Conservation (phyloP, 495 filamentous ascomycete genomes). For the Bacidia rubella region DNA sequence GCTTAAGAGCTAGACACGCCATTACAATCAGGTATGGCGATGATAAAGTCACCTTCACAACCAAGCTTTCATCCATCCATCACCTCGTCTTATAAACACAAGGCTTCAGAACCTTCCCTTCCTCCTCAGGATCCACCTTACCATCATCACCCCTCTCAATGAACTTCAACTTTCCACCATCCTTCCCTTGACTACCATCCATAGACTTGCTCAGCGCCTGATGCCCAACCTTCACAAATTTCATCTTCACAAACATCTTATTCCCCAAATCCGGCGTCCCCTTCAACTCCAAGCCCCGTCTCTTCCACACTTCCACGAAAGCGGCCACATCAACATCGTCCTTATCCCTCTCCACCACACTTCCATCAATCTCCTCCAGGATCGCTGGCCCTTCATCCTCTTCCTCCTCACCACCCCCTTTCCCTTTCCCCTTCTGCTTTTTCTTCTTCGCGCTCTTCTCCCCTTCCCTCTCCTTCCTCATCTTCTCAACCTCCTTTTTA, state of each 20-base stretch:
- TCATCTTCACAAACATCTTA: conserved; percentile 97
- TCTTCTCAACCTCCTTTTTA: conserved; percentile 30
- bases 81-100: conserved; percentile 91
- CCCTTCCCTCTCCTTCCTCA: conserved; percentile 39
- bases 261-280: conserved; percentile 64
- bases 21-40: too few relatives aligned
- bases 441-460: conserved; percentile 29
- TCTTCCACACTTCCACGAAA: conserved; percentile 69
- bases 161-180: conserved; percentile 42
- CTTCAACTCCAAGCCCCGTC: conserved; percentile 63
- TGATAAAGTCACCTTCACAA: too few relatives aligned
- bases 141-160: conserved; percentile 40
- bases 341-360: conserved; percentile 39
- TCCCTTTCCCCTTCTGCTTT: conserved; percentile 26
- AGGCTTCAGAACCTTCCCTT: conserved; percentile 67
- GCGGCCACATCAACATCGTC: conserved; percentile 75
- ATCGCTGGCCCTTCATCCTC: conserved; percentile 26
- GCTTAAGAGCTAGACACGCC: too few relatives aligned
- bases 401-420: conserved; percentile 24
- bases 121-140: conserved; percentile 33
- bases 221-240: conserved; percentile 64
- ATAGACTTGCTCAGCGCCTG: conserved; percentile 23
- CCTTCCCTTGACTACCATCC: conserved; percentile 18
- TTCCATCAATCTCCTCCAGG: conserved; percentile 27
- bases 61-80: too few relatives aligned